These are phyloP conservation scores for Ramularia endophylla DNA, from an alignment of 2,329 filamentous ascomycete species.

Conservation along the genomic window DNA sequence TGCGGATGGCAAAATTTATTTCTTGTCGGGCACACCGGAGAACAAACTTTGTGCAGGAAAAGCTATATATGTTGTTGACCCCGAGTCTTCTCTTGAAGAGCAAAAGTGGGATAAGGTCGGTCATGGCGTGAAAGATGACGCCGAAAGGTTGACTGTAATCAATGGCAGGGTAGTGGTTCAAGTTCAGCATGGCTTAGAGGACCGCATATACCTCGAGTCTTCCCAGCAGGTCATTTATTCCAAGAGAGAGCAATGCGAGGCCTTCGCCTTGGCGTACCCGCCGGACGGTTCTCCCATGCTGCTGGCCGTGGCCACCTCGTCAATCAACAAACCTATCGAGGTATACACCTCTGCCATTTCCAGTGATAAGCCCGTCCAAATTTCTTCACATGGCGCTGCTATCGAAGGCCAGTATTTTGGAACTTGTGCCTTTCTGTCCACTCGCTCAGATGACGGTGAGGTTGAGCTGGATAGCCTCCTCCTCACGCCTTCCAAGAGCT, in stretches of 20 bases:
- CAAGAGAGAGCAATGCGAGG: constrained; percentile 9
- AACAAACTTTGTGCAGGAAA: constrained; percentile 4
- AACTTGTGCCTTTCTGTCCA: constrained; percentile 19
- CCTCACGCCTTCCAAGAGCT: constrained; percentile 17
- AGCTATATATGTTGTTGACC: constrained; percentile 6
- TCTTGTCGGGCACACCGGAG: constrained; percentile 1
- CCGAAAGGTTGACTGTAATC: constrained; percentile 8
- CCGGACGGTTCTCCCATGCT: constrained; percentile 19
- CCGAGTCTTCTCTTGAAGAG: background rate
- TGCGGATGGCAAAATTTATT: constrained; percentile 6
- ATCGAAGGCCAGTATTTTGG: constrained; percentile 20
- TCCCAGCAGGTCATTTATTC: constrained; percentile 7
- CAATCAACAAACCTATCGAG: constrained; percentile 27
- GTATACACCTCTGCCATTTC: constrained; percentile 27
- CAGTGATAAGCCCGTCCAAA: constrained; percentile 10
- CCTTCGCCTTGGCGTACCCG: constrained; percentile 15
- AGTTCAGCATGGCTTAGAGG: constrained; percentile 20
- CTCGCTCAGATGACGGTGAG: constrained; percentile 26
- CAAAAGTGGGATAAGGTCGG: constrained; percentile 10
- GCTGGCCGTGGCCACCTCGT: constrained; percentile 25
- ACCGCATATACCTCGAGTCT: constrained; percentile 16
- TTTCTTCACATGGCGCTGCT: constrained; percentile 20
- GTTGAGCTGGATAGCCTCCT: constrained; percentile 28
- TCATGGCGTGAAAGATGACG: constrained; percentile 17
- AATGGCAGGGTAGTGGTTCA: constrained; percentile 14